These are phyloP conservation scores for Eucalyptus decipiens DNA, from an alignment of 345 rosid genomes.

Conservation along the genomic window DNA sequence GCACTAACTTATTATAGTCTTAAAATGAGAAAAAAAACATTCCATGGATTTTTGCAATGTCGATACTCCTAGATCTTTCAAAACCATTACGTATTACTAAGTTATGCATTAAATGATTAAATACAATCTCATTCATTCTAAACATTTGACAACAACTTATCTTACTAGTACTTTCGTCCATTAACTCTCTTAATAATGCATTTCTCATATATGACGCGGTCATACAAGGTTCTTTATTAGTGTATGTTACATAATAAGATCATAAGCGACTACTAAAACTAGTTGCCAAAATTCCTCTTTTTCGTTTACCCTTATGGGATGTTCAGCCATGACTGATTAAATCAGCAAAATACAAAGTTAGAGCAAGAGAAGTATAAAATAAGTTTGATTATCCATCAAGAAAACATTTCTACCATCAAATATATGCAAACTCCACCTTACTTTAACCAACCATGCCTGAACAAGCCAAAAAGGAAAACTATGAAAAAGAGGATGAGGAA, in stretches of 20 bases:
- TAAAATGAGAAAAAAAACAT: neutral
- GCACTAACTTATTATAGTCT: neutral
- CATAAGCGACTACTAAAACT: neutral
- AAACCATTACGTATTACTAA: neutral
- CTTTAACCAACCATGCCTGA: neutral
- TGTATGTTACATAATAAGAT: neutral
- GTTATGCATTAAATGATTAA: neutral
- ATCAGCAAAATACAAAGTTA: neutral
- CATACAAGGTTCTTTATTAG: neutral
- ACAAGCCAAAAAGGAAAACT: neutral
- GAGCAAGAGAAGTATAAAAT: neutral
- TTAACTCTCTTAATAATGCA: neutral
- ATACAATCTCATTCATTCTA: neutral
- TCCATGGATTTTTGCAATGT: neutral
- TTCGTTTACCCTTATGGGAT: neutral
- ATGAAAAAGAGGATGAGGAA: neutral
- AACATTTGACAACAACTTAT: neutral
- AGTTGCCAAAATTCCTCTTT: neutral
- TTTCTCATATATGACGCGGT: neutral
- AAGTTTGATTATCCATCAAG: neutral
- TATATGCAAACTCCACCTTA: neutral
- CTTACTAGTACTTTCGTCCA: rapidly evolving
- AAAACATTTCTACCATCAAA: neutral
- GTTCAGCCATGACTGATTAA: neutral
- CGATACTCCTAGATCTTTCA: neutral